Base-by-base conservation (phyloP, 176 grass and related monocot species). In the Eragrostis nindensis region DNA sequence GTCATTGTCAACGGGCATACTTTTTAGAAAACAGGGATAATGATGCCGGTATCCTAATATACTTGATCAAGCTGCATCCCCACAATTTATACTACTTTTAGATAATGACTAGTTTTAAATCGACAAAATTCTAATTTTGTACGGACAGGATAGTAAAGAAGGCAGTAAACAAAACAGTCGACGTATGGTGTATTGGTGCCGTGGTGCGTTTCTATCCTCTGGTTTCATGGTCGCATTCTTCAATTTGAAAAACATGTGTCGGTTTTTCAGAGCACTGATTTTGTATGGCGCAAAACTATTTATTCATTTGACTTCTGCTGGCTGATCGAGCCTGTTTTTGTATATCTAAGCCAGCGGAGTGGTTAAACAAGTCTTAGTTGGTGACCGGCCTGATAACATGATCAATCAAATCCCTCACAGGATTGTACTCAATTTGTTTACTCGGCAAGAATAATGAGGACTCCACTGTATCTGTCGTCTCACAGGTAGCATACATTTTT, bases 331-430 rank as follows among this genome's bases (percentile, higher is more conserved):
- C 11, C 57, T 11, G 57, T 26, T 61, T 22, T 36, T 21, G n/a
- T 47, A 56, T 40, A 48, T n/a, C 11, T 66, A 40, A 21, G 53
- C 24, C 17, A 6, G 6, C n/a, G 32, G 21, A 55, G 2, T 6
- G 43, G 25, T 78, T 16, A 56, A 82, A 77, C 13, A n/a, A 40
- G 46, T 38, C 4, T 2, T 11, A 14, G 66, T 84, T 79, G 75
- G 55, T 85, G 76, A 75, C 63, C 64, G 82, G 46, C 82, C 38
- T 56, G 6, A 62, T 9, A 65, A 26, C 5, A n/a, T 6, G 53
- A 64, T 30, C 76, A 45, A 84, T 68, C 52, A 62, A 68, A 75
- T 76, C 70, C 8, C 12, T 41, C 63, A 6, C 12, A 44, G 22
- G 69, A 80, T 84, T 52, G 60, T 53, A 60, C 18, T 16, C 6